Percentiles rank a stretch among this genome's conserved stretches.
Evolutionary conservation across 2,329 filamentous ascomycete species (phyloP).

Genomic region (Neoascochyta sp.): DNA sequence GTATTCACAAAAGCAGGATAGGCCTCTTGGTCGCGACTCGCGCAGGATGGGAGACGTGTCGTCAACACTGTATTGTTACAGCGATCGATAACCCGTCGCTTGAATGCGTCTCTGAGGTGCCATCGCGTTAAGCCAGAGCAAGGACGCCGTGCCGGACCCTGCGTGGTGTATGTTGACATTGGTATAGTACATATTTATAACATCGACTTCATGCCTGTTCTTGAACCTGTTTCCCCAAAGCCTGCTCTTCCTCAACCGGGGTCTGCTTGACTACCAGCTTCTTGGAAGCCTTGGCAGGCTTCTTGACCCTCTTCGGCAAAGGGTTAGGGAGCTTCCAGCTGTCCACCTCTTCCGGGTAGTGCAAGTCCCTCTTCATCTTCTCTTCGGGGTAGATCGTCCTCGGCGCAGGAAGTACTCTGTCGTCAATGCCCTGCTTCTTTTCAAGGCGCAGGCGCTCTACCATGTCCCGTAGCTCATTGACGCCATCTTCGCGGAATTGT

Average conservation of each 20-base stretch:
- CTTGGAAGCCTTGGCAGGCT: slow-evolving; percentile 3
- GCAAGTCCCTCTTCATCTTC: slow-evolving; percentile 24
- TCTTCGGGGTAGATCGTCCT: slow-evolving; percentile 33
- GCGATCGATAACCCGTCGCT: too few species aligned
- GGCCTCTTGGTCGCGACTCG: too few species aligned
- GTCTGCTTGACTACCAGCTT: not conserved
- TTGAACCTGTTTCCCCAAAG: slow-evolving; percentile 6
- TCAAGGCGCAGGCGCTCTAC: slow-evolving; percentile 42
- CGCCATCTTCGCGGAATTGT: slow-evolving; percentile 64
- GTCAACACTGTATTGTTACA: too few species aligned
- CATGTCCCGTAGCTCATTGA: slow-evolving; percentile 62
- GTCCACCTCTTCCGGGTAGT: slow-evolving; percentile 25
- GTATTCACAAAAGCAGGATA: slow-evolving; percentile 20
- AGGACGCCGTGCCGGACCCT: too few species aligned
- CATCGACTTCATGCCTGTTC: slow-evolving; percentile 2
- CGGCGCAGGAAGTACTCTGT: slow-evolving; percentile 24
- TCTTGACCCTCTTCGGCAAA: slow-evolving; percentile 6
- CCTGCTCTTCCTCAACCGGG: slow-evolving; percentile 6
- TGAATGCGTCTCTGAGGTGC: too few species aligned
- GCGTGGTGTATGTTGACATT: slow-evolving; percentile 8
- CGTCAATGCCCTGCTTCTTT: slow-evolving; percentile 22
- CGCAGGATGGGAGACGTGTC: too few species aligned
- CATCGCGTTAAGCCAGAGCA: too few species aligned
- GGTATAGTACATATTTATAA: slow-evolving; percentile 10
- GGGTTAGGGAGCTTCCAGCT: slow-evolving; percentile 22